phyloP scores from a whole-genome alignment of 257 asterid species.

The Orobanche coerulescens region DNA sequence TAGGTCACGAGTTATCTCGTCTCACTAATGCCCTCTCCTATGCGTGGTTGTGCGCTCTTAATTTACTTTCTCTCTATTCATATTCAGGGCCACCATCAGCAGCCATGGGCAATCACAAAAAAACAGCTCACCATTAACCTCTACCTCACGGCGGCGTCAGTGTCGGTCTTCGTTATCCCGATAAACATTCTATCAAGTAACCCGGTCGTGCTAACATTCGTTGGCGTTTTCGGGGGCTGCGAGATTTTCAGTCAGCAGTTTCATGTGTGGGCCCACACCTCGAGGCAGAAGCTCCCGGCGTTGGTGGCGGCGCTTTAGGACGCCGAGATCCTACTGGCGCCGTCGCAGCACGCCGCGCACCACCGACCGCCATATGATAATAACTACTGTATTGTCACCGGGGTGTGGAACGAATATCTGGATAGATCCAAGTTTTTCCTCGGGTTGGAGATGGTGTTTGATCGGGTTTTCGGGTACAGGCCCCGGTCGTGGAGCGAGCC shows the following conservation, averaged over 20 bases:
- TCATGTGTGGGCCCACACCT: conserved; percentile 82
- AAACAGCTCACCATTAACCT: conserved; percentile 27
- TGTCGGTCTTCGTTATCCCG: conserved; percentile 5
- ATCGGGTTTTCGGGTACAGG: too few relatives aligned
- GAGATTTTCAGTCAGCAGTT: conserved; percentile 65
- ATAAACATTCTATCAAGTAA: not conserved
- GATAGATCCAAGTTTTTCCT: too few relatives aligned
- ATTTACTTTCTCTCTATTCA: too few relatives aligned
- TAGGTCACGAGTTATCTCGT: too few relatives aligned
- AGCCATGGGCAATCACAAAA: conserved; percentile 29
- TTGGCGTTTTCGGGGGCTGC: conserved; percentile 20
- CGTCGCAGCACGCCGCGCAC: conserved; percentile 56
- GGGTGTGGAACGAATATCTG: too few relatives aligned
- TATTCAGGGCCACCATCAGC: conserved; percentile 39
- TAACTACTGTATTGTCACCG: too few relatives aligned
- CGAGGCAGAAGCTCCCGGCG: conserved; percentile 50
- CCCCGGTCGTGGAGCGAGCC: too few relatives aligned
- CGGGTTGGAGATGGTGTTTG: too few relatives aligned
- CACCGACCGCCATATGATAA: too few relatives aligned
- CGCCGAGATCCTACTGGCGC: conserved; percentile 50
- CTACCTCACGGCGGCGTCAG: conserved; percentile 23
- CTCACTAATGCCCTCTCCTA: too few relatives aligned
- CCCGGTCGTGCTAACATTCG: conserved; percentile 24
- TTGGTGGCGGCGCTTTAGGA: conserved; percentile 65
- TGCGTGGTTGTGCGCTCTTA: too few relatives aligned